Percentiles rank a stretch among this genome's conserved stretches.
phyloP scores from a whole-genome alignment of 768 basidiomycete genomes.

The Kwoniella europaea region DNA sequence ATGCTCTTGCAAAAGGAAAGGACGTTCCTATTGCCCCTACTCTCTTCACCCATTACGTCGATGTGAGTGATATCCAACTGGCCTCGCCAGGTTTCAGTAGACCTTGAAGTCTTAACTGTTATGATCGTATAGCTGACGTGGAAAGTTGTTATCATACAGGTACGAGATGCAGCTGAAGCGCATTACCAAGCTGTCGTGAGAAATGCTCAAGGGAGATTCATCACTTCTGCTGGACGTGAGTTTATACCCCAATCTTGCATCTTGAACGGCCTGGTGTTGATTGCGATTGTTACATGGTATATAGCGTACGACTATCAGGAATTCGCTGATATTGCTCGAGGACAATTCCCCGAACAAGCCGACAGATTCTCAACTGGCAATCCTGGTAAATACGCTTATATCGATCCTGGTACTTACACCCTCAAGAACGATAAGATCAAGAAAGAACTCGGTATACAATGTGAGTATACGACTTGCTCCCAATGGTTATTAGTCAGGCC shows the following conservation, averaged over 20 bases:
- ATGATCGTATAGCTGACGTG: background rate
- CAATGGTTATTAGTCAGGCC: background rate
- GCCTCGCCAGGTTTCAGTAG: no score
- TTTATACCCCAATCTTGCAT: background rate
- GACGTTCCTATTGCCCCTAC: conserved; percentile 21
- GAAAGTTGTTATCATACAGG: conserved; percentile 18
- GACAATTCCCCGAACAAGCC: conserved; percentile 35
- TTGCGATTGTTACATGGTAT: background rate
- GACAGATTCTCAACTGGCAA: conserved; percentile 35
- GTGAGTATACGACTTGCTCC: conserved; percentile 21
- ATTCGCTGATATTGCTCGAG: conserved; percentile 33
- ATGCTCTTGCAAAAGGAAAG: conserved; percentile 21
- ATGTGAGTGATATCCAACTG: conserved; percentile 19
- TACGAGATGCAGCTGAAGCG: conserved; percentile 43
- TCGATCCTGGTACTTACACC: conserved; percentile 41
- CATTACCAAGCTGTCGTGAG: conserved; percentile 39
- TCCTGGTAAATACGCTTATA: conserved; percentile 34
- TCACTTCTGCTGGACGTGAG: conserved; percentile 36
- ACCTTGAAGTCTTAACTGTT: no score
- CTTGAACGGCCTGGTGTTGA: no score
- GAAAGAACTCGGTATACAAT: conserved; percentile 44
- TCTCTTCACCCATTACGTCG: conserved; percentile 29
- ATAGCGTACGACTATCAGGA: conserved; percentile 38
- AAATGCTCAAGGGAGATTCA: conserved; percentile 38
- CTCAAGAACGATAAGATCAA: conserved; percentile 38